Percentiles rank a stretch among this genome's conserved stretches.
phyloP scores from a whole-genome alignment of 2,329 filamentous ascomycete genomes.

The Fusarium sulawesiense region DNA sequence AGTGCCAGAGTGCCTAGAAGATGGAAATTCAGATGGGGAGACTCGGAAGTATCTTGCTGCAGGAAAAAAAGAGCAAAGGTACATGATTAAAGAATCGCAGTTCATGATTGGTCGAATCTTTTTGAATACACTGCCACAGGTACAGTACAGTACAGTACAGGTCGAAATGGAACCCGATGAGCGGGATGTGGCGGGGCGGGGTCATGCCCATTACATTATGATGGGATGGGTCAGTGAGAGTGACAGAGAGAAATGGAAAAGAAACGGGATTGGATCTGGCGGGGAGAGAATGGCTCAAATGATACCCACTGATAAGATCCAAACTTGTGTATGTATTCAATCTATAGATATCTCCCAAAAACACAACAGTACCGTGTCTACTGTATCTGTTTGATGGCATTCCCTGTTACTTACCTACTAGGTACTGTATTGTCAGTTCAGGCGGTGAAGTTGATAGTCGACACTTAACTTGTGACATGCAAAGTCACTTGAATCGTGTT shows the following conservation, averaged over 20 bases:
- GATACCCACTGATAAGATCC: constrained; percentile 30
- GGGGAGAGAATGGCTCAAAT: constrained; percentile 14
- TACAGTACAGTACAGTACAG: not conserved
- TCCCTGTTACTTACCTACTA: not conserved
- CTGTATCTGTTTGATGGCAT: not conserved
- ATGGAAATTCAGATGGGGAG: constrained; percentile 33
- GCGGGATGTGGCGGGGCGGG: constrained; percentile 44
- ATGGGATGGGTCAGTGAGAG: constrained; percentile 10
- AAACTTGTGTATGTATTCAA: not conserved
- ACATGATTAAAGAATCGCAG: constrained; percentile 10
- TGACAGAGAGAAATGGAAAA: not conserved
- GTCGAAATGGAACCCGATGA: constrained; percentile 13
- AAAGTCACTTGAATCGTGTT: constrained; percentile 33
- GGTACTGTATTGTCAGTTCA: not conserved
- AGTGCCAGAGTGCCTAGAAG: not conserved
- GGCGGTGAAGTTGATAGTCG: constrained; percentile 7
- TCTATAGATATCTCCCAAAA: not conserved
- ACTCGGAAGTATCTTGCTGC: constrained; percentile 36
- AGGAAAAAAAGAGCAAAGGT: constrained; percentile 2
- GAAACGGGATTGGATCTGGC: constrained; percentile 2
- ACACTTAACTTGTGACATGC: constrained; percentile 29
- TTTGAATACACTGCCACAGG: constrained; percentile 32
- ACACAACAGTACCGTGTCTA: not conserved
- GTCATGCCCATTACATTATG: constrained; percentile 13
- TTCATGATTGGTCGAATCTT: constrained; percentile 20